Evolutionary conservation across 2,329 filamentous ascomycete species (phyloP), one percentile per base, ranked within the genome.

Genomic region (Sclerotinia subarctica): DNA sequence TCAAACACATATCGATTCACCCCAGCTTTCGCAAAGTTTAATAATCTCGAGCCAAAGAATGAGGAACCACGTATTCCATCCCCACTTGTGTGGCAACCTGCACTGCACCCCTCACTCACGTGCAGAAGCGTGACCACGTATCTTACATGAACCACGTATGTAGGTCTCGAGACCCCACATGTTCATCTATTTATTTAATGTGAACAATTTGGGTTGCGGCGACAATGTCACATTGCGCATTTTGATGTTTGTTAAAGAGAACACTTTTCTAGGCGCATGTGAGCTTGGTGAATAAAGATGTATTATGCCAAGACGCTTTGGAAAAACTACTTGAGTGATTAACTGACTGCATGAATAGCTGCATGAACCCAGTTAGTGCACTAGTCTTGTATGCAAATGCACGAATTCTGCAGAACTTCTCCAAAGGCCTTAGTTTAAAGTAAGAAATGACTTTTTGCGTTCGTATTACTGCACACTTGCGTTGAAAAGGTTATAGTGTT

Each of bases 91-190:
- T 42, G 38, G 38, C 15, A 13, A 56, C 32, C 29, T 54, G 52
- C 11, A 35, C 53, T 56, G 53, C 53, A 56, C 53, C 53, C 29
- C 29, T 56, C 53, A 32, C 19, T 56, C 53, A 56, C 53, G 53
- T 56, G 53, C 53, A 56, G 53, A n/a, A n/a, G 29, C 53, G 53
- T 56, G 29, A 56, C 53, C 53, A 56, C 53, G 53, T 56, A 56
- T 35, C 53, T 32, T 32, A 21, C 53, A 32, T 56, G 53, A 56
- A 56, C 53, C 35, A 56, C 35, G 53, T 56, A 56, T 32, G 53
- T 56, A 56, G 53, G 38, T 42, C 15, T 42, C 3, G 38, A 42
- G 53, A 56, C 53, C 53, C 53, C 53, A 56, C 53, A 56, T 56
- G 53, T 56, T 56, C 53, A 56, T 56, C 53, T 35, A 56, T 56